These are phyloP conservation scores for Nakazawaea anatomiae DNA, from an alignment of 805 yeast species.

Conservation along the genomic window DNA sequence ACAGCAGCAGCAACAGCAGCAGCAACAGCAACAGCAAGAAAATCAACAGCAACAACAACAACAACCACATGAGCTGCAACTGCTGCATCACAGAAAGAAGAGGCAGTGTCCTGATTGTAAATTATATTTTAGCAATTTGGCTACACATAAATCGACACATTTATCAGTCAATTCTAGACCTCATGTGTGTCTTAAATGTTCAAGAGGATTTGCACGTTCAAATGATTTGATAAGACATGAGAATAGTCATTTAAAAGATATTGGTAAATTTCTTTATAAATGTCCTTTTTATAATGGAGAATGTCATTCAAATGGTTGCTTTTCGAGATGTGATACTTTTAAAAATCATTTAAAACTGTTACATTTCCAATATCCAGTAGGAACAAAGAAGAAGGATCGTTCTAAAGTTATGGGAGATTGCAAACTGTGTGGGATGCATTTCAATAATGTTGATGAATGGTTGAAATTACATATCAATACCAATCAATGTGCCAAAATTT, in stretches of 20 bases:
- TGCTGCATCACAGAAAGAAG: conserved; percentile 22
- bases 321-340: conserved; percentile 85
- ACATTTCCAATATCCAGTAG: conserved; percentile 84
- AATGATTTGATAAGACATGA: conserved; percentile 83
- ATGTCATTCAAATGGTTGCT: conserved; percentile 82
- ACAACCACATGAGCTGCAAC: background rate
- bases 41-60: conserved; percentile 1
- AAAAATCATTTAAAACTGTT: conserved; percentile 87
- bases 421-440: conserved; percentile 64
- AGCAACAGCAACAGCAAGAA: conserved; percentile 3
- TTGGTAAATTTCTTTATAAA: conserved; percentile 60
- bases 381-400: conserved; percentile 77
- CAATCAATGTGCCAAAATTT: conserved; percentile 28
- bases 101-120: conserved; percentile 32
- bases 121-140: conserved; percentile 63
- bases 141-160: conserved; percentile 81
- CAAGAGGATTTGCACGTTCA: conserved; percentile 81
- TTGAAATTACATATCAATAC: conserved; percentile 63
- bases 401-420: conserved; percentile 65
- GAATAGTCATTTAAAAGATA: conserved; percentile 79
- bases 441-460: conserved; percentile 76
- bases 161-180: conserved; percentile 68
- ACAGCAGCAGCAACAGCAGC: conserved; percentile 4
- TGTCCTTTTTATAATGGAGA: conserved; percentile 59
- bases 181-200: conserved; percentile 70